These are phyloP conservation scores for Xylaria sp. DNA, from an alignment of 2,329 filamentous ascomycete species.

Conservation along the genomic window DNA sequence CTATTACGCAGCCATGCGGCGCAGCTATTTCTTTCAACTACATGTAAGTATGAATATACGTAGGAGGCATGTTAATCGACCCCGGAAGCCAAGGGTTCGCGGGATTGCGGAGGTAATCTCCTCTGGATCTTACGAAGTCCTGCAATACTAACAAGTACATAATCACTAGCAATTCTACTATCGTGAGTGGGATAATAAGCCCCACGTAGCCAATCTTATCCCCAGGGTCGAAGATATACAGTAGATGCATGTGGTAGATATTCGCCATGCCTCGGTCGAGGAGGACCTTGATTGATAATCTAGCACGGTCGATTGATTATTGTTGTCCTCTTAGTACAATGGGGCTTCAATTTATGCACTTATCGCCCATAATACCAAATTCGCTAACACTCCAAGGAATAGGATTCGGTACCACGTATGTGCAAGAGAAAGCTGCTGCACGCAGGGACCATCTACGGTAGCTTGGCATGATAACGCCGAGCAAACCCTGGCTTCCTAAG, in stretches of 20 bases:
- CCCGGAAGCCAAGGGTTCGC: constrained; percentile 2
- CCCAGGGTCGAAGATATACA: neutral
- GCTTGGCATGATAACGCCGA: constrained; percentile 28
- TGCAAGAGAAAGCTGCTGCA: constrained; percentile 35
- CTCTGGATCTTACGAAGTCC: constrained; percentile 17
- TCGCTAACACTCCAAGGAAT: constrained; percentile 8
- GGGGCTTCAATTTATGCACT: constrained; percentile 12
- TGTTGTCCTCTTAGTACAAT: neutral
- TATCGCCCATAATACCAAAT: constrained; percentile 14
- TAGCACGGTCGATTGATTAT: neutral
- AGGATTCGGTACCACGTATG: constrained; percentile 26
- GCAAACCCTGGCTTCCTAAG: constrained; percentile 10
- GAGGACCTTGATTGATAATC: neutral
- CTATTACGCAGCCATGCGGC: constrained; percentile 26
- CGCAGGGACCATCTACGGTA: constrained; percentile 12
- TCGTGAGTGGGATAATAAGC: constrained; percentile 3
- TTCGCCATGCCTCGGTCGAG: neutral
- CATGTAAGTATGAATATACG: neutral
- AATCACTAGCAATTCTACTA: constrained; percentile 2
- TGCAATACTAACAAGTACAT: neutral
- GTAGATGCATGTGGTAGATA: neutral
- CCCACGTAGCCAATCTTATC: constrained; percentile 1
- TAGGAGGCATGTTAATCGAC: constrained; percentile 6
- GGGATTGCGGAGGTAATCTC: constrained; percentile 26
- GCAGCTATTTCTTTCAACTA: constrained; percentile 7